Evolutionary conservation across 345 rosid genomes (phyloP).

Genomic region (Acer saccharum): DNA sequence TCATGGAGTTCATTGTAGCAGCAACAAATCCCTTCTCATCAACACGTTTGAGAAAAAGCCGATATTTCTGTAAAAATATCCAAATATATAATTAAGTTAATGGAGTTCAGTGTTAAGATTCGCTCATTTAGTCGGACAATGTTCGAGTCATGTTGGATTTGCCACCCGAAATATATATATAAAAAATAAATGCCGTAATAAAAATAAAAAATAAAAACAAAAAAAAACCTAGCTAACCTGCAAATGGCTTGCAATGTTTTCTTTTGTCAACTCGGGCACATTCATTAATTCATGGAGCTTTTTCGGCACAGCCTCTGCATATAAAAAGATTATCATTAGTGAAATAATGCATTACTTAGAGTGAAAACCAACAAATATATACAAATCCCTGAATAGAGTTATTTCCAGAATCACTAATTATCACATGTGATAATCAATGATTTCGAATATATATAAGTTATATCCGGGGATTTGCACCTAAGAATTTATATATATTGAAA

Average conservation of each 20-base stretch:
- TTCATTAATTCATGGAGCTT: constrained; percentile 71
- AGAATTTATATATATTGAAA: neutral
- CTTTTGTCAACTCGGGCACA: constrained; percentile 70
- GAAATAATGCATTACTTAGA: neutral
- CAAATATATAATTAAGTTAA: too few relatives aligned
- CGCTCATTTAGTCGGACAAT: too few relatives aligned
- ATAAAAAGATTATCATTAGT: neutral
- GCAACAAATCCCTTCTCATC: constrained; percentile 30
- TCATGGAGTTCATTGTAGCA: constrained; percentile 6
- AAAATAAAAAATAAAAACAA: neutral
- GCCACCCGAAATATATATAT: too few relatives aligned
- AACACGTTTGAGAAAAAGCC: constrained; percentile 54
- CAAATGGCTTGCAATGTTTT: constrained; percentile 76
- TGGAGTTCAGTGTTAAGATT: too few relatives aligned
- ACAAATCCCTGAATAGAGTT: too few relatives aligned
- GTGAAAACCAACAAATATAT: neutral
- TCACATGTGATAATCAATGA: too few relatives aligned
- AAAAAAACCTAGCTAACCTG: constrained; percentile 66
- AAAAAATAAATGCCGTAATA: neutral
- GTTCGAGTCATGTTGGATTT: too few relatives aligned
- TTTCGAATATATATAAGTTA: too few relatives aligned
- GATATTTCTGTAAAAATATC: constrained; percentile 56
- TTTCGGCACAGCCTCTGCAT: constrained; percentile 77
- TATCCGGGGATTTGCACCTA: too few relatives aligned
- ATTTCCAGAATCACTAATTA: too few relatives aligned